A percentile compares a stretch with the other conserved stretches of the same genome.
These are phyloP conservation scores for Grifola frondosa DNA, from an alignment of 1,284 basidiomycete genomes.

Conservation along the genomic window DNA sequence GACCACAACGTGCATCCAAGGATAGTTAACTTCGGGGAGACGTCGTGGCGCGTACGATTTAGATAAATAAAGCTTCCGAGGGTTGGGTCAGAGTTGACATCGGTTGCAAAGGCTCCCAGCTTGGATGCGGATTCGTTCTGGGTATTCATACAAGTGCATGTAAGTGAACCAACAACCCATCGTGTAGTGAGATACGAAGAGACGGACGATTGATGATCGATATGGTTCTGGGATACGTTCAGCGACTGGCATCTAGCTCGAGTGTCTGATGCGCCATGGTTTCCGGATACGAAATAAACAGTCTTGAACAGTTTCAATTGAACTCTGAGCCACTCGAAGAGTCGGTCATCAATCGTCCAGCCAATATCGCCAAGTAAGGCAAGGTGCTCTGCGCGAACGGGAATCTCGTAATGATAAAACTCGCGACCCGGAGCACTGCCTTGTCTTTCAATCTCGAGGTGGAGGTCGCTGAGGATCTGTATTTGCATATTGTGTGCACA, in stretches of 20 bases:
- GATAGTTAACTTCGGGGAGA: constrained; percentile 34
- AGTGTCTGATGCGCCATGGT: constrained; percentile 36
- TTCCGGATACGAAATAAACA: constrained; percentile 37
- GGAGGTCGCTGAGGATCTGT: constrained; percentile 36
- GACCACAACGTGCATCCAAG: constrained; percentile 45
- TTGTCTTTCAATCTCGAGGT: constrained; percentile 34
- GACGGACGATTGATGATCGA: too few relatives aligned
- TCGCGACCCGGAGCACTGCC: constrained; percentile 12
- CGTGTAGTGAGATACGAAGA: too few relatives aligned
- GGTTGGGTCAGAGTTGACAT: neutral
- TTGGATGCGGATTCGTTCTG: constrained; percentile 13
- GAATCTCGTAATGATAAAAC: constrained; percentile 32
- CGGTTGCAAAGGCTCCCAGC: constrained; percentile 8
- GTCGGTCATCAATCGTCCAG: constrained; percentile 30
- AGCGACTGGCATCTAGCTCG: too few relatives aligned
- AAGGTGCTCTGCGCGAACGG: constrained; percentile 30
- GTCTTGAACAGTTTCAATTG: constrained; percentile 34
- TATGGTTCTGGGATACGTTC: too few relatives aligned
- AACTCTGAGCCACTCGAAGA: constrained; percentile 35
- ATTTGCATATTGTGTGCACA: too few relatives aligned
- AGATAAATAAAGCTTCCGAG: constrained; percentile 36
- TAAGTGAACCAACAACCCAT: too few relatives aligned
- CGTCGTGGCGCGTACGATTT: constrained; percentile 36
- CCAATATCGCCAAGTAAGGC: constrained; percentile 42
- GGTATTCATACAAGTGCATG: too few relatives aligned